Evolutionary conservation across 1,139 yeast species (phyloP), one percentile per base, ranked within the genome.

Genomic region (Debaryomycetaceae sp.): DNA sequence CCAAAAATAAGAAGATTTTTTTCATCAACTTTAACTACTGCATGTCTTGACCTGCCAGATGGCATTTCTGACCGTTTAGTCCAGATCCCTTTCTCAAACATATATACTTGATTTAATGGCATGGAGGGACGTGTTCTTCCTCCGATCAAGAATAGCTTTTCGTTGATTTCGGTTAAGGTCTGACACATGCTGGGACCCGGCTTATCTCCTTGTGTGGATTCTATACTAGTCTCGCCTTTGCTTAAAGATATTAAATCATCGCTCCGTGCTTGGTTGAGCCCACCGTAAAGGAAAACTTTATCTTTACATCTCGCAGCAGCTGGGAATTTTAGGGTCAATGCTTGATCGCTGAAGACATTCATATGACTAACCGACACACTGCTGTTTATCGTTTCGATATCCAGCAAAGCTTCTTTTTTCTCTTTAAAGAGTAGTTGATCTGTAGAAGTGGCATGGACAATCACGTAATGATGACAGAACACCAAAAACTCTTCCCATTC

Each of bases 401-500:
- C 34, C 14, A 30, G 34, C 24, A 5, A 14, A 13, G 18, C 34
- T 16, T 33, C 33, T 22, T 31, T 37, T 7, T 16, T 14, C 5
- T 45, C 45, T 11, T 40, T 34, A 35, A 48, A 47, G 17, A 51
- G 39, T 31, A 49, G 37, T 32, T 44, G 51, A 35, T 42, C 42
- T n/a, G 44, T 44, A 52, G 76, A 79, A 1, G 81, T 71, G 1
- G 89, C 87, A 58, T 84, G 89, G 4, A 83, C 67, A 28, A 84
- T 68, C 31, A 82, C 69, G 54, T 87, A 87, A 55, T 86, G 94
- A 50, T 85, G 94, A 47, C 89, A 81, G 53, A 85, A 87, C 14
- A 84, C 58, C 22, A 82, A 73, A 48, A 86, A 86, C 57, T 87
- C 95, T 58, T 87, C 95, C 80, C 87, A 77, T 59, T 87, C 95